Evolutionary conservation across 1,284 basidiomycete genomes (phyloP).

Genomic region (Cutaneotrichosporon daszewskae): DNA sequence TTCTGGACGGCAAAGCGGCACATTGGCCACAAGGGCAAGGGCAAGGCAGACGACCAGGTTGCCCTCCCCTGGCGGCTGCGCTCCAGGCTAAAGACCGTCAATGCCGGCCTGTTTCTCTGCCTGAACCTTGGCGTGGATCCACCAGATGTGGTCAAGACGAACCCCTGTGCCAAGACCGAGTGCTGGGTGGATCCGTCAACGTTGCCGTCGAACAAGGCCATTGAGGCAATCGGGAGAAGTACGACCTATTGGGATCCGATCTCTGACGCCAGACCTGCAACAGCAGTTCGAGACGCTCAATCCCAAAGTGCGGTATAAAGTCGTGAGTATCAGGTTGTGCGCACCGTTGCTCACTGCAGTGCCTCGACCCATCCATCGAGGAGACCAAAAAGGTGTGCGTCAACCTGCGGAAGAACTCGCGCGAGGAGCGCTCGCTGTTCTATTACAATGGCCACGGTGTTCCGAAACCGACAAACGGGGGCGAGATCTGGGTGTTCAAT

Average conservation of each 20-base stretch:
- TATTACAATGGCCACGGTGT: slow-evolving; percentile 99
- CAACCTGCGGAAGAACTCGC: slow-evolving; percentile 76
- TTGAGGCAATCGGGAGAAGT: slow-evolving; percentile 49
- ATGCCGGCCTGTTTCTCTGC: slow-evolving; percentile 89
- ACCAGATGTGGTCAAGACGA: slow-evolving; percentile 94
- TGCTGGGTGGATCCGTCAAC: slow-evolving; percentile 96
- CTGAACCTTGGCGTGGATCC: slow-evolving; percentile 97
- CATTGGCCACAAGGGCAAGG: slow-evolving; percentile 32
- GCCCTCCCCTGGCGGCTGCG: slow-evolving; percentile 63
- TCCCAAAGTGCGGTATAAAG: slow-evolving; percentile 81
- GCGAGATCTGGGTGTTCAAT: slow-evolving; percentile 99
- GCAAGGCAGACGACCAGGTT: slow-evolving; percentile 33
- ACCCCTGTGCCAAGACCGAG: slow-evolving; percentile 89
- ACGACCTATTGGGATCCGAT: no score
- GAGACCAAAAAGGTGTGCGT: slow-evolving; percentile 88
- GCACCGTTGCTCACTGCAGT: slow-evolving; percentile 45
- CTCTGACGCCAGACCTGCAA: slow-evolving; percentile 58
- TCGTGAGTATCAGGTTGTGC: slow-evolving; percentile 41
- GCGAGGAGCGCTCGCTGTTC: slow-evolving; percentile 90
- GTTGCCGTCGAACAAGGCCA: slow-evolving; percentile 77
- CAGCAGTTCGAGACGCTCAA: slow-evolving; percentile 91
- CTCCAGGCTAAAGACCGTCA: slow-evolving; percentile 81
- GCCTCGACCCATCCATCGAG: slow-evolving; percentile 90
- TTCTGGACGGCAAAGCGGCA: slow-evolving; percentile 46
- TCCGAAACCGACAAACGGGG: slow-evolving; percentile 90